A percentile compares a stretch with the other conserved stretches of the same genome.
phyloP scores from a whole-genome alignment of 176 grass and related monocot genomes.

The Zizania latifolia region DNA sequence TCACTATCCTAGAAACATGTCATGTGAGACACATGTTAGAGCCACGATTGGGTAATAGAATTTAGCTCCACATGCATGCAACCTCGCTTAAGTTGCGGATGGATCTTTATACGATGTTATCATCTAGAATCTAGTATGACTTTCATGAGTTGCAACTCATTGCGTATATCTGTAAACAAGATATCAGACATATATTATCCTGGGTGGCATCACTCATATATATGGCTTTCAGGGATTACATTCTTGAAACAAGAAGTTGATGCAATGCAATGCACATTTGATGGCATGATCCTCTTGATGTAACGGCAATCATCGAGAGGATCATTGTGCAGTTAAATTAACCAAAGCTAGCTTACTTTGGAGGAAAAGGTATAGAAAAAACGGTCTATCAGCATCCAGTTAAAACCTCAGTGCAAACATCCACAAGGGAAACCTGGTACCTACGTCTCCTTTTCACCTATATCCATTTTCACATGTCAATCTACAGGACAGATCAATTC shows the following conservation, averaged over 20 bases:
- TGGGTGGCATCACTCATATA: too few relatives aligned
- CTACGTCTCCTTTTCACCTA: conserved; percentile 48
- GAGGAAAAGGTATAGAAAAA: background rate
- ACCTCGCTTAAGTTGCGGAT: background rate
- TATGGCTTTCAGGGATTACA: too few relatives aligned
- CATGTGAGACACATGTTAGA: background rate
- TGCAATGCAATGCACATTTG: too few relatives aligned
- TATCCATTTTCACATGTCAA: conserved; percentile 57
- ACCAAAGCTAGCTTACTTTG: conserved; percentile 1
- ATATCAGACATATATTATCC: background rate
- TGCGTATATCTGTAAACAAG: background rate
- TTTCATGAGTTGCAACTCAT: background rate
- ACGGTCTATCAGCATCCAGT: conserved; percentile 29
- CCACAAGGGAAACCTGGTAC: conserved; percentile 20
- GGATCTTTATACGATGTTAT: background rate
- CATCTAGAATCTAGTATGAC: background rate
- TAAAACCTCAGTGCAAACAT: conserved; percentile 28
- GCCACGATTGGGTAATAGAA: background rate
- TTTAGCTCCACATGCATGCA: background rate
- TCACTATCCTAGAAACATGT: conserved; percentile 7
- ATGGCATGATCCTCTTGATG: too few relatives aligned
- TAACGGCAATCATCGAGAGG: background rate
- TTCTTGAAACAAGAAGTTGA: too few relatives aligned
- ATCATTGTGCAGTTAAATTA: background rate
- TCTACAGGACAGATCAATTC: conserved; percentile 53